phyloP scores from a whole-genome alignment of 257 asterid genomes.

The Ilex asprella region DNA sequence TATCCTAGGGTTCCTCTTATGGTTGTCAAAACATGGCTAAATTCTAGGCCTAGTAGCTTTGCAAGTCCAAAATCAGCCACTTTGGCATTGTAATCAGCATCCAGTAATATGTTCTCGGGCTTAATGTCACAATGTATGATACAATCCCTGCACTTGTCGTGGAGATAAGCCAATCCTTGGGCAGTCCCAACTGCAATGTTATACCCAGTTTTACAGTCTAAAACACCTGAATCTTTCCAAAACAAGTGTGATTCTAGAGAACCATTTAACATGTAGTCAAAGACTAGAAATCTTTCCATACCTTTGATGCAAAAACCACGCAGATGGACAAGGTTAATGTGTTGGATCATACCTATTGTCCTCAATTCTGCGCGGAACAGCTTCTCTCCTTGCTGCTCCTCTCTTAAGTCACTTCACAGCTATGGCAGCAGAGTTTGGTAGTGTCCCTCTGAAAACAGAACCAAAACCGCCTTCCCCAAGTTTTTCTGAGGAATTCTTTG shows the following conservation, averaged over 20 bases:
- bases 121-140: slow-evolving; percentile 49
- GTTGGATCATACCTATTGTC: slow-evolving; percentile 43
- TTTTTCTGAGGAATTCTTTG: slow-evolving; percentile 39
- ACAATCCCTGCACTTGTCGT: slow-evolving; percentile 47
- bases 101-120: slow-evolving; percentile 40
- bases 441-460: slow-evolving; percentile 35
- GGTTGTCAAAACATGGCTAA: slow-evolving; percentile 40
- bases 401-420: slow-evolving; percentile 46
- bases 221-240: slow-evolving; percentile 6
- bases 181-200: slow-evolving; percentile 37
- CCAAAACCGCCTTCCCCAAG: slow-evolving; percentile 55
- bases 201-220: slow-evolving; percentile 37
- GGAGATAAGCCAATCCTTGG: slow-evolving; percentile 41
- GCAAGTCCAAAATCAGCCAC: slow-evolving; percentile 44
- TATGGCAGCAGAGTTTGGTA: slow-evolving; percentile 28
- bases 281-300: slow-evolving; percentile 31
- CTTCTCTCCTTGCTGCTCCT: slow-evolving; percentile 51
- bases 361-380: slow-evolving; percentile 42
- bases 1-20: slow-evolving; percentile 45
- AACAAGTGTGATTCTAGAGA: slow-evolving; percentile 39
- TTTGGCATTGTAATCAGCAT: slow-evolving; percentile 29
- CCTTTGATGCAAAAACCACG: slow-evolving; percentile 46
- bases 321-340: slow-evolving; percentile 45
- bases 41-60: slow-evolving; percentile 44
- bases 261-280: slow-evolving; percentile 38